phyloP scores from a whole-genome alignment of 2,329 filamentous ascomycete species.

The Plenodomus biglobosus region DNA sequence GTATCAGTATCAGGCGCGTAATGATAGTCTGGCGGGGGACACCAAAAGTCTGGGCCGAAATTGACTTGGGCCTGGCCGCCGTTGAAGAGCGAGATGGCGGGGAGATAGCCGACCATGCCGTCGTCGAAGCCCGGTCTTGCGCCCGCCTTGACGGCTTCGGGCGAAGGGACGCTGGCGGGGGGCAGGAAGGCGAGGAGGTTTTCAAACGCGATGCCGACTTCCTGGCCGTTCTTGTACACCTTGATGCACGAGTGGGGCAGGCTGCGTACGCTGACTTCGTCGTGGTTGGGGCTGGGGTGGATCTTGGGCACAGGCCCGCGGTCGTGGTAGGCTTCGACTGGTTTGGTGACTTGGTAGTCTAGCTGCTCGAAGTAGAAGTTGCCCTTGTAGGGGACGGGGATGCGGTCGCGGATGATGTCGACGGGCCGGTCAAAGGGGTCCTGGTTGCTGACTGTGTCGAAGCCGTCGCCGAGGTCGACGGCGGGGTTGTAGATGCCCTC shows the following conservation, averaged over 20 bases:
- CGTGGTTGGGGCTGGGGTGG: conserved; percentile 74
- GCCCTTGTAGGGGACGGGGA: conserved; percentile 90
- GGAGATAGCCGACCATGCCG: conserved; percentile 93
- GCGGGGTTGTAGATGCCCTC: conserved; percentile 85
- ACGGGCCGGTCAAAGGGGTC: conserved; percentile 56
- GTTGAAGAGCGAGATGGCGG: conserved; percentile 86
- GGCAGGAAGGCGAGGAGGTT: conserved; percentile 89
- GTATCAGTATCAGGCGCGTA: too few relatives aligned
- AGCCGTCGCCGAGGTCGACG: conserved; percentile 66
- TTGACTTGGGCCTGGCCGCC: conserved; percentile 91
- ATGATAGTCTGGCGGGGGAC: too few relatives aligned
- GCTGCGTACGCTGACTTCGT: conserved; percentile 74
- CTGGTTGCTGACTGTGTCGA: conserved; percentile 50
- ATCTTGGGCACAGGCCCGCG: conserved; percentile 59
- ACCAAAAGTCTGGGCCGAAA: conserved; percentile 94
- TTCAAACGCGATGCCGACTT: conserved; percentile 84
- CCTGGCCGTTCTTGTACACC: conserved; percentile 87
- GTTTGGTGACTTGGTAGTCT: conserved; percentile 83
- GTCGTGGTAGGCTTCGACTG: conserved; percentile 69
- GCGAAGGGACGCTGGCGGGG: conserved; percentile 75
- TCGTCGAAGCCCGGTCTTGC: conserved; percentile 89
- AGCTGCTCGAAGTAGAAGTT: conserved; percentile 93
- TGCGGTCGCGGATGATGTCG: conserved; percentile 91
- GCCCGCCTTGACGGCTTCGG: conserved; percentile 68
- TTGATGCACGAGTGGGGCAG: conserved; percentile 84